A percentile compares a stretch with the other conserved stretches of the same genome.
Conservation (phyloP, 148 eudicot genomes). For the Fagopyrum esculentum region DNA sequence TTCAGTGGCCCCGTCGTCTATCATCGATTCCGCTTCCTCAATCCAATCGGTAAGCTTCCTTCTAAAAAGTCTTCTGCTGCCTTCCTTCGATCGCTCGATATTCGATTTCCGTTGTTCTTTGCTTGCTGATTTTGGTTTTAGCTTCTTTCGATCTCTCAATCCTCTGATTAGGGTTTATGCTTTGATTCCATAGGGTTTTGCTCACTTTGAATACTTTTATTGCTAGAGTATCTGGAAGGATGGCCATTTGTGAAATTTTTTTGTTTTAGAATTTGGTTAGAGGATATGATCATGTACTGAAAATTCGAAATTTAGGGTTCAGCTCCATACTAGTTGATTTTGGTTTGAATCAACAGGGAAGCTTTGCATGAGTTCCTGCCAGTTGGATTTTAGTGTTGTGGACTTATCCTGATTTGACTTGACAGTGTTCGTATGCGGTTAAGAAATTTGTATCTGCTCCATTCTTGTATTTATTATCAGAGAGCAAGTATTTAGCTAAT, state of each 20-base stretch:
- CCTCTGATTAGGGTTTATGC: background rate
- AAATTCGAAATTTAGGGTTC: background rate
- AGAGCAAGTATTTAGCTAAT: background rate
- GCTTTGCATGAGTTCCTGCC: background rate
- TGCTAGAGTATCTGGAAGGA: background rate
- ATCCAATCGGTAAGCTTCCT: background rate
- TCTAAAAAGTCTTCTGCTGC: background rate
- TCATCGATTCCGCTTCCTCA: background rate
- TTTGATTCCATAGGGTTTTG: background rate
- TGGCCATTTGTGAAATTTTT: background rate
- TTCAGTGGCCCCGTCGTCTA: conserved; percentile 1
- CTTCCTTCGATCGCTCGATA: background rate
- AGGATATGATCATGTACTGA: background rate
- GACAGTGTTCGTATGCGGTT: background rate
- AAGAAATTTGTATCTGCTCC: background rate
- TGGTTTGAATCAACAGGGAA: background rate
- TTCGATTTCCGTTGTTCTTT: background rate
- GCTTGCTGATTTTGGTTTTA: background rate
- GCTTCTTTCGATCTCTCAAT: background rate
- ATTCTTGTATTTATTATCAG: background rate
- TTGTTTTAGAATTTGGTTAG: background rate
- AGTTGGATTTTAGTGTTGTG: background rate
- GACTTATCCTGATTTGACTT: background rate
- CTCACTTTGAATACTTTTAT: background rate
- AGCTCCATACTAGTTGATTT: background rate